phyloP scores from a whole-genome alignment of 139 green algal species.

The Volvox reticuliferus region DNA sequence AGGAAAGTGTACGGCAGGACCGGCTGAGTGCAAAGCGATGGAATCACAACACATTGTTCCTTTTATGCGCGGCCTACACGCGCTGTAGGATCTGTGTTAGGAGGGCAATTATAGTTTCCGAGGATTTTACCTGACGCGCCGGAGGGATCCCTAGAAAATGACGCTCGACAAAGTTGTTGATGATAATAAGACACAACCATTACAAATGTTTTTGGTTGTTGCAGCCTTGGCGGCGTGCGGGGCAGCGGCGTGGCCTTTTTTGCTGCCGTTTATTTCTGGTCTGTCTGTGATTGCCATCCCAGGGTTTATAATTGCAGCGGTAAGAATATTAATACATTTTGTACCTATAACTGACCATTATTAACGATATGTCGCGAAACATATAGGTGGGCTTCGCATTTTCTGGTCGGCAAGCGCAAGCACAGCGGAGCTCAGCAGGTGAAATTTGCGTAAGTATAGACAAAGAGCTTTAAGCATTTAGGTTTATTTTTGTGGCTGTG shows the following conservation, averaged over 20 bases:
- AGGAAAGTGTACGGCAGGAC: too few relatives aligned
- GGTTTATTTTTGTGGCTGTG: too few relatives aligned
- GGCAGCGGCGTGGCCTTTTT: neutral
- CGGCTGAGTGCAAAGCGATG: too few relatives aligned
- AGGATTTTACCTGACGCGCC: neutral
- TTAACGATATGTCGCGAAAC: too few relatives aligned
- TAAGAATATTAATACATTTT: neutral
- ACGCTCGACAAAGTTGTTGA: neutral
- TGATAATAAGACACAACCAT: neutral
- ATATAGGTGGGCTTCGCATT: neutral
- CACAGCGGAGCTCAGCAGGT: neutral
- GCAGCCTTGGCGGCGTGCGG: neutral
- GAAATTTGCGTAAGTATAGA: neutral
- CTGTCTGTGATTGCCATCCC: slow-evolving; percentile 16
- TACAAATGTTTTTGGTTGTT: neutral
- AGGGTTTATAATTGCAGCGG: neutral
- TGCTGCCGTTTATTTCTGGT: neutral
- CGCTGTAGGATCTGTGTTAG: neutral
- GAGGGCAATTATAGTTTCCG: neutral
- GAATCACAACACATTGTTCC: too few relatives aligned
- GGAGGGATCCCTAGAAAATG: neutral
- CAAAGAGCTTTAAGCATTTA: neutral
- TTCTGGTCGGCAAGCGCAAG: neutral
- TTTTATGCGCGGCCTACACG: too few relatives aligned
- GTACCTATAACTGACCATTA: neutral